Evolutionary conservation across 2,329 filamentous ascomycete genomes (phyloP).

Genomic region (Verticillium alfalfae): DNA sequence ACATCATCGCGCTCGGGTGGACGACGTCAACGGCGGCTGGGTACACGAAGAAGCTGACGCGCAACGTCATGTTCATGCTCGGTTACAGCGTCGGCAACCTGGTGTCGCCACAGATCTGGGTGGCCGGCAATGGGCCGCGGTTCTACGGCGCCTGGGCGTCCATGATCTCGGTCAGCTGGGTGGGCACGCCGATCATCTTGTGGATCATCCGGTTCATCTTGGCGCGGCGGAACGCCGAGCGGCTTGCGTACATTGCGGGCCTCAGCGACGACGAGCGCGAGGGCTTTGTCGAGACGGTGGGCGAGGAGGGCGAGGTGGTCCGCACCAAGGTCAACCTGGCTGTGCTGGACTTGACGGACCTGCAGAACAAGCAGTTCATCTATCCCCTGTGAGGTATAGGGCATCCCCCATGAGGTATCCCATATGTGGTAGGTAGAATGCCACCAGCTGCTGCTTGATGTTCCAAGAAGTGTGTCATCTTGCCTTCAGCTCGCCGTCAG

Average conservation of each 20-base stretch:
- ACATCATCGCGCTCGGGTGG: conserved; percentile 28
- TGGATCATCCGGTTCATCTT: conserved; percentile 26
- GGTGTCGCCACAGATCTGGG: conserved; percentile 29
- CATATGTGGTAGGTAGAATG: too few species aligned
- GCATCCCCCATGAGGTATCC: too few species aligned
- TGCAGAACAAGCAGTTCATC: conserved; percentile 31
- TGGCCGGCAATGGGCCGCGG: conserved; percentile 17
- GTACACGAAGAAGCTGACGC: conserved; percentile 36
- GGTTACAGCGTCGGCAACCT: conserved; percentile 28
- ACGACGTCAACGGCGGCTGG: conserved; percentile 28
- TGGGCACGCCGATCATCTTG: conserved; percentile 25
- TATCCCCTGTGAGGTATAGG: conserved; percentile 15
- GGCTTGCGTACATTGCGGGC: conserved; percentile 19
- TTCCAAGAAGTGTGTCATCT: too few species aligned
- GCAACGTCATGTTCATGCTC: conserved; percentile 30
- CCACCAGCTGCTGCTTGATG: too few species aligned
- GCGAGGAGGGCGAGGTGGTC: conserved; percentile 21
- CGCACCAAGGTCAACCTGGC: conserved; percentile 26
- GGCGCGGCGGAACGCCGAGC: conserved; percentile 20
- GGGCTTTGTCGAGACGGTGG: conserved; percentile 20
- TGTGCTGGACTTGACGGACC: conserved; percentile 29
- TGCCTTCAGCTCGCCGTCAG: too few species aligned
- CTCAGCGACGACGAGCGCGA: conserved; percentile 13
- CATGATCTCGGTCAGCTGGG: conserved; percentile 25
- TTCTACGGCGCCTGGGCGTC: conserved; percentile 25